These are phyloP conservation scores for Calendula officinalis DNA, from an alignment of 129 eudicot species.

Conservation along the genomic window DNA sequence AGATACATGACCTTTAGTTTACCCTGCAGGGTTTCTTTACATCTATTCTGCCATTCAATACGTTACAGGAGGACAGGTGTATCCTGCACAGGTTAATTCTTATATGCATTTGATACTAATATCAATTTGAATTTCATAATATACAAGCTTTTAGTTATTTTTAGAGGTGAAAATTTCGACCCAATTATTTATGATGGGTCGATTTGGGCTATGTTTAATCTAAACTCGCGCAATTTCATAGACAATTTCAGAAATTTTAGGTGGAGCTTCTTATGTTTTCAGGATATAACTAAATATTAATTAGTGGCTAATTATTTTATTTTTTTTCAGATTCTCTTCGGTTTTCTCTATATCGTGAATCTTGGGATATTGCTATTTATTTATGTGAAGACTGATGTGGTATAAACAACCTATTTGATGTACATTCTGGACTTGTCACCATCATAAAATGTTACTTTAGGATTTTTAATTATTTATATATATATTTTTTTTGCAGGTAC, in stretches of 20 bases:
- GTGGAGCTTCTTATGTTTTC: background rate
- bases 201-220: background rate
- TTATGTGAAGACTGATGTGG: constrained; percentile 92
- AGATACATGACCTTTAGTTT: constrained; percentile 93
- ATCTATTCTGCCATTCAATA: constrained; percentile 69
- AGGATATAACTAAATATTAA: background rate
- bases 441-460: background rate
- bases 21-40: constrained; percentile 95
- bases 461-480: background rate
- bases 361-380: constrained; percentile 70
- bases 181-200: too few relatives aligned
- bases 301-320: constrained; percentile 13
- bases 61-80: constrained; percentile 76
- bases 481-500: constrained; percentile 50
- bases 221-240: background rate
- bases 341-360: constrained; percentile 75
- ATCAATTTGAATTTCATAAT: background rate
- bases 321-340: constrained; percentile 70
- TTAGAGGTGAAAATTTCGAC: too few relatives aligned
- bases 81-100: constrained; percentile 70
- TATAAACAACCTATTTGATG: constrained; percentile 33
- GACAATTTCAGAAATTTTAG: background rate
- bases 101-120: constrained; percentile 8
- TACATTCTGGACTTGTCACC: background rate
- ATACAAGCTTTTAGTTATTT: too few relatives aligned